Evolutionary conservation across 208 protist species (phyloP), one percentile per base, ranked within the genome.

Genomic region (Leishmania lainsoni): DNA sequence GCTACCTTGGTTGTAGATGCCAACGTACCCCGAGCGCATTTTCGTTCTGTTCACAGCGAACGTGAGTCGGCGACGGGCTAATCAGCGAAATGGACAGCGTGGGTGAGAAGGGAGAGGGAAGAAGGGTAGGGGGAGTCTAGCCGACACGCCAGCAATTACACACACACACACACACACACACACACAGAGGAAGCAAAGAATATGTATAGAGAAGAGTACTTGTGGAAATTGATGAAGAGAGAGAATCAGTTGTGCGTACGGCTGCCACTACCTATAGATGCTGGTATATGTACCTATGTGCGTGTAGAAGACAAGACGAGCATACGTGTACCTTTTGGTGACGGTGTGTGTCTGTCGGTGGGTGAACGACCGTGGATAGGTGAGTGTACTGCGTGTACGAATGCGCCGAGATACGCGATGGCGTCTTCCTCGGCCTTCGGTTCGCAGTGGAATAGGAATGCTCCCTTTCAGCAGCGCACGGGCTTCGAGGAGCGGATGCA

Each of bases 1-100:
- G 76, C 86, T 92, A 35, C 93, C 95, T 81, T 98, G 94, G 79
- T 98, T 98, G 45, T 91, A 77, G 49, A 98, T 89, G 48, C 96
- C 96, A 6, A 93, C 90, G 48, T 87, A 94, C n/a, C 65, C 76
- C 14, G 66, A 82, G 35, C 56, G 73, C 81, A 84, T 83, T 16
- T 42, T 59, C 39, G 32, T 4, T 48, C 48, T 42, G 20, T 29
- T 49, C 26, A 45, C 3, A 26, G 69, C 69, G 39, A 45, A 16
- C 0, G 69, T 73, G 17, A n/a, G 6, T 32, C 32, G 69, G 22
- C 45, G 45, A 22, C 42, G 8, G 69, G 45, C 26, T 3, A 73
- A 12, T 22, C 0, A 26, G 52, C 69, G 10, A 73, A 52, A 51
- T 48, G 14, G 32, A 48, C 35, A 2, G 20, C 66, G 45, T 73